Percentiles rank a stretch among this genome's conserved stretches.
These are phyloP conservation scores for Fusarium oligoseptatum DNA, from an alignment of 2,329 filamentous ascomycete genomes.

Conservation along the genomic window DNA sequence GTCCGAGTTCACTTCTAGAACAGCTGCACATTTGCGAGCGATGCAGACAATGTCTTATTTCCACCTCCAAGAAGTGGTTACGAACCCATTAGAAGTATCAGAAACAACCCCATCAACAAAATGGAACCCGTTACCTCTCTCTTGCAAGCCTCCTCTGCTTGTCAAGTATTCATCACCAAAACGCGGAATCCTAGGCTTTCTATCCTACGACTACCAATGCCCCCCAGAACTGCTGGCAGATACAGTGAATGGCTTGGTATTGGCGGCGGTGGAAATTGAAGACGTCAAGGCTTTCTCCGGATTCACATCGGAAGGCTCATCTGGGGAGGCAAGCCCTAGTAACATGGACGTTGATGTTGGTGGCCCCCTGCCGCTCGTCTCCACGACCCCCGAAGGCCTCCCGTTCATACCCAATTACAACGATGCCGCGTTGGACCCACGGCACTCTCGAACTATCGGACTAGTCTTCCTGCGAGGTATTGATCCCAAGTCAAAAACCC, in stretches of 20 bases:
- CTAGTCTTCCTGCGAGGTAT: conserved; percentile 79
- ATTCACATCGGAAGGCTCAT: conserved; percentile 27
- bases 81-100: conserved; percentile 15
- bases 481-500: conserved; percentile 63
- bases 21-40: conserved; percentile 73
- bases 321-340: conserved; percentile 18
- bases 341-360: conserved; percentile 31
- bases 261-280: conserved; percentile 75
- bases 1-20: conserved; percentile 68
- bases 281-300: conserved; percentile 62
- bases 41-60: conserved; percentile 90
- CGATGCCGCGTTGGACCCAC: conserved; percentile 70
- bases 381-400: conserved; percentile 62
- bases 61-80: conserved; percentile 59
- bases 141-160: conserved; percentile 69
- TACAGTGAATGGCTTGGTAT: conserved; percentile 76
- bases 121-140: conserved; percentile 70
- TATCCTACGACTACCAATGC: conserved; percentile 76
- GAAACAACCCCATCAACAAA: conserved; percentile 34
- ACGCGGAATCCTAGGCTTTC: conserved; percentile 72
- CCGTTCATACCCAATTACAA: conserved; percentile 72
- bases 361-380: conserved; percentile 10
- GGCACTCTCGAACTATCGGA: conserved; percentile 70
- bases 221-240: conserved; percentile 70
- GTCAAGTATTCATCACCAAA: conserved; percentile 68